These are phyloP conservation scores for Fusarium ramigenum DNA, from an alignment of 2,329 filamentous ascomycete species.

Conservation along the genomic window DNA sequence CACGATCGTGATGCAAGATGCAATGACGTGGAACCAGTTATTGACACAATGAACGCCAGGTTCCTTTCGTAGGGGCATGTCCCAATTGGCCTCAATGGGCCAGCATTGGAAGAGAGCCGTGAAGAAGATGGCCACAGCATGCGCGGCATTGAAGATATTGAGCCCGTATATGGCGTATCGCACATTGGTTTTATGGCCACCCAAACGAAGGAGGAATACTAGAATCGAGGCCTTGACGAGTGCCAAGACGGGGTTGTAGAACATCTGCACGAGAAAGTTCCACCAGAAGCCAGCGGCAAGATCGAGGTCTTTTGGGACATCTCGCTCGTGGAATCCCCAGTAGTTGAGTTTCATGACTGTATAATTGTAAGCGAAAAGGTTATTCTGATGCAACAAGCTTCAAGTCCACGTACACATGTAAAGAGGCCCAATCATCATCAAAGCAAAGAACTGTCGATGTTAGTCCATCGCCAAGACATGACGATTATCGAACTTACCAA, in stretches of 20 bases:
- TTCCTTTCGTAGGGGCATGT: slow-evolving; percentile 32
- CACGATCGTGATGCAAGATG: slow-evolving; percentile 51
- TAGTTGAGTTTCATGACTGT: slow-evolving; percentile 47
- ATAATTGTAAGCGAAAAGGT: accelerated
- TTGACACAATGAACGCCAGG: slow-evolving; percentile 48
- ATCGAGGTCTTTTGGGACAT: slow-evolving; percentile 36
- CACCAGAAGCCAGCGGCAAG: slow-evolving; percentile 42
- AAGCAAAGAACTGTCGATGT: slow-evolving; percentile 21
- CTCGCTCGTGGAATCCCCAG: slow-evolving; percentile 41
- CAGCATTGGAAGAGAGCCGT: slow-evolving; percentile 53
- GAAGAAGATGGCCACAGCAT: slow-evolving; percentile 50
- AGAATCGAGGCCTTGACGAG: slow-evolving; percentile 57
- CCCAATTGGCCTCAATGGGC: slow-evolving; percentile 49
- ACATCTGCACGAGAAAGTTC: slow-evolving; percentile 53
- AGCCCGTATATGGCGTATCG: slow-evolving; percentile 24
- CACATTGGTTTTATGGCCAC: slow-evolving; percentile 48
- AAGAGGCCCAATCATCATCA: slow-evolving; percentile 27
- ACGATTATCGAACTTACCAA: not conserved
- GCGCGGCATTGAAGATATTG: slow-evolving; percentile 41
- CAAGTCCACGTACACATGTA: slow-evolving; percentile 24
- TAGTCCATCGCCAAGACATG: not conserved
- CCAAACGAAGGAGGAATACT: slow-evolving; percentile 55
- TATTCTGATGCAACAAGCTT: accelerated
- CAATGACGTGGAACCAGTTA: slow-evolving; percentile 46
- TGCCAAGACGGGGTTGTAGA: slow-evolving; percentile 57